A percentile compares a stretch with the other conserved stretches of the same genome.
Evolutionary conservation across 2,329 filamentous ascomycete species (phyloP).

Genomic region (Diplocarpon mali): DNA sequence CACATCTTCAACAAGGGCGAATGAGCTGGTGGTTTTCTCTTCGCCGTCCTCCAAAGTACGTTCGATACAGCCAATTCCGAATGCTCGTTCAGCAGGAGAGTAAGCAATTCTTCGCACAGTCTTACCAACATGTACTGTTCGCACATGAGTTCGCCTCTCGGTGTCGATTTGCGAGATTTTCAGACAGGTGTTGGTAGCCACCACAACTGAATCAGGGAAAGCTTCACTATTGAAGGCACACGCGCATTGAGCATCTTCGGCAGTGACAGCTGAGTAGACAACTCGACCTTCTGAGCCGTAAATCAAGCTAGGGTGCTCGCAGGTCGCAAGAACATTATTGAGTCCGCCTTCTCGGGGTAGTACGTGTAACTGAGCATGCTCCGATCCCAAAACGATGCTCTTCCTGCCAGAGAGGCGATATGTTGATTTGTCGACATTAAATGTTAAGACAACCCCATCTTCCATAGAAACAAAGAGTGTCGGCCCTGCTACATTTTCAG

Average conservation of each 20-base stretch:
- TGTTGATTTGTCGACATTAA: conserved; percentile 53
- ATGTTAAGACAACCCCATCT: conserved; percentile 83
- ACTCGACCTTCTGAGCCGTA: conserved; percentile 81
- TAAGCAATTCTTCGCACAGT: conserved; percentile 84
- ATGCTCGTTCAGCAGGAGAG: conserved; percentile 65
- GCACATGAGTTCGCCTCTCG: conserved; percentile 79
- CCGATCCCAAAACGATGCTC: conserved; percentile 74
- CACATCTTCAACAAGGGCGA: conserved; percentile 85
- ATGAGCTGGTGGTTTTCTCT: conserved; percentile 68
- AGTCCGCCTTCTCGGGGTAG: conserved; percentile 58
- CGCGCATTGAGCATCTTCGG: conserved; percentile 71
- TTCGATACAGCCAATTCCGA: conserved; percentile 78
- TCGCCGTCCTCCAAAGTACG: conserved; percentile 58
- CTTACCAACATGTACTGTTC: conserved; percentile 65
- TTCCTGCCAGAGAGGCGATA: conserved; percentile 61
- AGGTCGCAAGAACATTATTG: conserved; percentile 82
- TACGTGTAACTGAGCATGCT: conserved; percentile 70
- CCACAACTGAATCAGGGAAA: conserved; percentile 69
- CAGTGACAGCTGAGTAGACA: conserved; percentile 87
- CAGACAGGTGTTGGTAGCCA: conserved; percentile 67
- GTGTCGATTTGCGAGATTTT: conserved; percentile 74
- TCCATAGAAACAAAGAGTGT: conserved; percentile 86
- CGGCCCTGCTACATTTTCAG: conserved; percentile 43
- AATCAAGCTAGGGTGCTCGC: conserved; percentile 87
- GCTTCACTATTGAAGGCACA: conserved; percentile 73